A percentile compares a stretch with the other conserved stretches of the same genome.
phyloP scores from a whole-genome alignment of 306 rosid species.

The Prunus mongolica region DNA sequence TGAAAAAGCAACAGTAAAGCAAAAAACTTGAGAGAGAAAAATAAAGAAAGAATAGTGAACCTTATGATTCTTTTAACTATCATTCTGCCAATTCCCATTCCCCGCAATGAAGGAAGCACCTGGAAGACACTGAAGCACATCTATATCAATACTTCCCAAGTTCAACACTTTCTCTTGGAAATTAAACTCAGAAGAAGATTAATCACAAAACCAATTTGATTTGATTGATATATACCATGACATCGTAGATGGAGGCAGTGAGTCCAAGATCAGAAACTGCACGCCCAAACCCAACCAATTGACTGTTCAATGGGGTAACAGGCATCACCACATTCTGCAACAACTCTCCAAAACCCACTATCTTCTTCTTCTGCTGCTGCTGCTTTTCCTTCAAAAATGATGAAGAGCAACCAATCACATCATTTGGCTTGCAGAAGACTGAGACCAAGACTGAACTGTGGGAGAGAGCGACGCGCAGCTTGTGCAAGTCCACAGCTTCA shows the following conservation, averaged over 20 bases:
- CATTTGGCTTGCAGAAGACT: constrained; percentile 57
- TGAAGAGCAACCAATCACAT: constrained; percentile 5
- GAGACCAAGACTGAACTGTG: constrained; percentile 66
- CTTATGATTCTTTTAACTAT: constrained; percentile 64
- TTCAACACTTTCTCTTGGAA: background rate
- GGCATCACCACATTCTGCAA: constrained; percentile 39
- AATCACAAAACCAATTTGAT: too few species aligned
- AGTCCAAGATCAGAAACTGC: constrained; percentile 76
- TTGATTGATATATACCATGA: constrained; percentile 45
- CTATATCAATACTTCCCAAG: constrained; percentile 1
- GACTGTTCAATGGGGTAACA: constrained; percentile 47
- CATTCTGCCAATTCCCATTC: constrained; percentile 74
- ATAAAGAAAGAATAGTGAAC: constrained; percentile 20
- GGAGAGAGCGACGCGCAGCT: constrained; percentile 66
- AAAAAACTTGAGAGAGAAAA: background rate
- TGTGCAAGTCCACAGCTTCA: constrained; percentile 43
- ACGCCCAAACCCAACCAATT: constrained; percentile 78
- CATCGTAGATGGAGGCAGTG: constrained; percentile 79
- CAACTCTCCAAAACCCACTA: constrained; percentile 29
- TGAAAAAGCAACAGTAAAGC: background rate
- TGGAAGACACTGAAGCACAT: constrained; percentile 44
- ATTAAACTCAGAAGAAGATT: background rate
- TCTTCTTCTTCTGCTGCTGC: background rate
- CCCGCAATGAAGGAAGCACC: constrained; percentile 69
- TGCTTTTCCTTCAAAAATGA: background rate